Conservation (phyloP, 2,329 filamentous ascomycete species). For the Stachybotrys chlorohalonatus region DNA sequence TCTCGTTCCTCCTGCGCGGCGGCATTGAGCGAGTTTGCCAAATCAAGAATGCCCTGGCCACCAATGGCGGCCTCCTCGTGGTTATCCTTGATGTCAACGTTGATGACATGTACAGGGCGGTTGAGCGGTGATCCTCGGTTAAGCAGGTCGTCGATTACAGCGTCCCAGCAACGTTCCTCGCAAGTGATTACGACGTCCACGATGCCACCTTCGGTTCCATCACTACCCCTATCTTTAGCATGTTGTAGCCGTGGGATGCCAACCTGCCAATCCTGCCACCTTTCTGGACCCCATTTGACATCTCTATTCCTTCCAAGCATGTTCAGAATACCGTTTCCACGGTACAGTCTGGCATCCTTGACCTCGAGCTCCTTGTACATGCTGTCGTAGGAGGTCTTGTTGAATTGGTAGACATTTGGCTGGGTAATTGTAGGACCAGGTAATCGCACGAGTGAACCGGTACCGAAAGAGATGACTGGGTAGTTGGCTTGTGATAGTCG, state of each 20-base stretch:
- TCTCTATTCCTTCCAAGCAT: conserved; percentile 90
- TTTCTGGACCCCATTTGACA: conserved; percentile 91
- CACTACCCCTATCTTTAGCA: conserved; percentile 63
- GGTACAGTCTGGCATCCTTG: conserved; percentile 83
- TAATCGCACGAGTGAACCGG: conserved; percentile 85
- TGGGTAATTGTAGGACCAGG: conserved; percentile 86
- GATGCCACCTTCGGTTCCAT: conserved; percentile 77
- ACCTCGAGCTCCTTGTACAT: conserved; percentile 86
- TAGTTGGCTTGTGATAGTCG: conserved; percentile 78
- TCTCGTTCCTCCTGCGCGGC: conserved; percentile 71
- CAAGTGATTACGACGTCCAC: conserved; percentile 96
- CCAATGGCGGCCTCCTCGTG: conserved; percentile 92
- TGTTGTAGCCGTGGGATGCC: conserved; percentile 76
- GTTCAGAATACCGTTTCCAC: conserved; percentile 84
- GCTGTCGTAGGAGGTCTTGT: conserved; percentile 86
- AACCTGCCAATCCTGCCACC: conserved; percentile 95
- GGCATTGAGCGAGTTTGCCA: conserved; percentile 76
- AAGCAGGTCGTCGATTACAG: conserved; percentile 87
- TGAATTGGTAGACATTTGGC: conserved; percentile 97
- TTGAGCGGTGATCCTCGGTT: conserved; percentile 81
- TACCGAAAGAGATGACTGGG: conserved; percentile 97
- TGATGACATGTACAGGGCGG: conserved; percentile 92
- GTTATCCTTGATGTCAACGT: conserved; percentile 97
- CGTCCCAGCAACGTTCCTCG: conserved; percentile 97
- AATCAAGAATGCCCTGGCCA: conserved; percentile 82